Evolutionary conservation across 129 eudicot genomes (phyloP), one percentile per base, ranked within the genome.

Genomic region (Logfia minima): DNA sequence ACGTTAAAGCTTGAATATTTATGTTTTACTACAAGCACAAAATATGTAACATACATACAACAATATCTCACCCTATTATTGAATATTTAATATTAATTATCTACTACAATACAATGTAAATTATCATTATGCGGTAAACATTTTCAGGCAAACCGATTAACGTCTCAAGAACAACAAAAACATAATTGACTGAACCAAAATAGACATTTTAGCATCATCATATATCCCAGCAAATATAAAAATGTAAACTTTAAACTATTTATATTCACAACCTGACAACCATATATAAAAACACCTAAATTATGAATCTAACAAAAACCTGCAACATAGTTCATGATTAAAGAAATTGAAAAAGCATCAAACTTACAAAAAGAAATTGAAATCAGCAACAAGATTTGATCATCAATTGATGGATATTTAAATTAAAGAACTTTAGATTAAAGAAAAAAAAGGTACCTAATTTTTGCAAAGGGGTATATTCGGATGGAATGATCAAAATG

Each of bases 381-480:
- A 58, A 6, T 23, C 28, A 60, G 28, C 43, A 41, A 39, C 62
- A 62, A 18, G 24, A 58, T 32, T 43, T 7, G 79, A 74, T 23
- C 59, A 72, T 32, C 21, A 19, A 21, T 19, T 4, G 53, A 63
- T 43, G 48, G 9, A 35, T 58, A 13, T 37, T 39, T 14, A 10
- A 7, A 58, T 53, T 14, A 52, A 18, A 35, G 21, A 64, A 41
- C 14, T 41, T 41, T 10, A 41, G 48, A 41, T 41, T 10, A 31
- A 18, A 6, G 23, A 16, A 21, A 8, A 37, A 63, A 5, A 26
- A 8, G 55, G 48, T 64, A 76, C 80, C 80, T 76, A 76, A 66
- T 31, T 21, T 28, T 45, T 52, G 56, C 64, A 60, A 48, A 64
- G 66, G 71, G 72, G 79, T n/a, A 19, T 53, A 72, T 52, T 71